Percentiles rank a stretch among this genome's conserved stretches.
Evolutionary conservation across 2,329 filamentous ascomycete species (phyloP).

Genomic region (Calonectria ilicicola): DNA sequence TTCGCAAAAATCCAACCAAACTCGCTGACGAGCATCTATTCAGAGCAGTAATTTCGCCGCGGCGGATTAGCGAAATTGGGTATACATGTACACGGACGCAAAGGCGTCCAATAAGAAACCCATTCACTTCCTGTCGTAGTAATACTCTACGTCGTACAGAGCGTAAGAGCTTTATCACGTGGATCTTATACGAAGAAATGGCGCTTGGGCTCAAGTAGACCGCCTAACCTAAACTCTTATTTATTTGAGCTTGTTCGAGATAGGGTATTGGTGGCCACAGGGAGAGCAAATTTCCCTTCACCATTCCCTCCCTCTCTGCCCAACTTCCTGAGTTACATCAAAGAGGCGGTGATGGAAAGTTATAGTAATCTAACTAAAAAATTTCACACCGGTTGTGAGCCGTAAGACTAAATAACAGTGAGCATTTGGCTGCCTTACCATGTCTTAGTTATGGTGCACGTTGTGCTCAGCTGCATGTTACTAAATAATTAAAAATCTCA

Average conservation of each 20-base stretch:
- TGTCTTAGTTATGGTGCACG: neutral
- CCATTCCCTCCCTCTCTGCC: neutral
- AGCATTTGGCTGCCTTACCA: neutral
- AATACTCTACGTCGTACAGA: neutral
- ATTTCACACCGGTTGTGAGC: neutral
- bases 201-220: neutral
- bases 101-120: neutral
- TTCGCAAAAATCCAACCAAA: no score
- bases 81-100: no score
- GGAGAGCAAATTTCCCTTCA: neutral
- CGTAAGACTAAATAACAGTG: neutral
- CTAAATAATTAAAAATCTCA: neutral
- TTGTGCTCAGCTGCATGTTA: neutral
- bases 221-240: neutral
- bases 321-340: neutral
- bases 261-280: neutral
- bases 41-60: no score
- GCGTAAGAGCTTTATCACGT: neutral
- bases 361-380: no score
- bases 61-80: no score
- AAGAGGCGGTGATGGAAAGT: neutral
- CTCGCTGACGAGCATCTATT: no score
- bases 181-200: neutral
- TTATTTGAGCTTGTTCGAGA: neutral
- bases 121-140: neutral